Conservation (phyloP, 2,329 filamentous ascomycete species). For the Claviceps paspali region DNA sequence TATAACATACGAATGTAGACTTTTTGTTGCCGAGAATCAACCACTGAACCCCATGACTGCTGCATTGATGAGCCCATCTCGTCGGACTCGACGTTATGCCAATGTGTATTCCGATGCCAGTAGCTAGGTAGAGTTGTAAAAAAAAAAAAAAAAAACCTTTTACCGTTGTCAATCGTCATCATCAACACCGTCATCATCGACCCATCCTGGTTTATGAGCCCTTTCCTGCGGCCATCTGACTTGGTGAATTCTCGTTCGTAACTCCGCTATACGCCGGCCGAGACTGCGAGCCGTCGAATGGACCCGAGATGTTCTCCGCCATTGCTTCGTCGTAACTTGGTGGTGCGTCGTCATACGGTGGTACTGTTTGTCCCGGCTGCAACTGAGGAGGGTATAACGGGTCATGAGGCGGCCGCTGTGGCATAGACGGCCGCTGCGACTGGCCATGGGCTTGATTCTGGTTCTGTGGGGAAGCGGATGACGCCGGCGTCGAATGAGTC, state of each 20-base stretch:
- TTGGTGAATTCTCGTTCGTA: conserved; percentile 44
- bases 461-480: conserved; percentile 10
- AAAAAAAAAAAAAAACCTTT: too few species aligned
- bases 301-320: conserved; percentile 55
- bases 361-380: conserved; percentile 24
- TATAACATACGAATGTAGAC: too few species aligned
- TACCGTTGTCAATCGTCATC: background rate
- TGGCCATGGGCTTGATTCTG: conserved; percentile 4
- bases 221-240: conserved; percentile 30
- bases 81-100: too few species aligned
- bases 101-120: too few species aligned
- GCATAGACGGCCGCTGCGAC: conserved; percentile 7
- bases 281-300: conserved; percentile 44
- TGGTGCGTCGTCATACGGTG: conserved; percentile 58
- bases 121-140: too few species aligned
- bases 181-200: background rate
- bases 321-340: conserved; percentile 92
- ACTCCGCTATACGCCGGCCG: conserved; percentile 54
- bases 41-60: too few species aligned
- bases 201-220: conserved; percentile 11
- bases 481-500: conserved; percentile 12
- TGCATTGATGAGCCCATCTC: too few species aligned
- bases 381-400: conserved; percentile 45
- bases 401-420: conserved; percentile 23
- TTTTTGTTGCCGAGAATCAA: too few species aligned